Base-by-base conservation (phyloP, 139 green algal genomes). In the Chlorella sp. region DNA sequence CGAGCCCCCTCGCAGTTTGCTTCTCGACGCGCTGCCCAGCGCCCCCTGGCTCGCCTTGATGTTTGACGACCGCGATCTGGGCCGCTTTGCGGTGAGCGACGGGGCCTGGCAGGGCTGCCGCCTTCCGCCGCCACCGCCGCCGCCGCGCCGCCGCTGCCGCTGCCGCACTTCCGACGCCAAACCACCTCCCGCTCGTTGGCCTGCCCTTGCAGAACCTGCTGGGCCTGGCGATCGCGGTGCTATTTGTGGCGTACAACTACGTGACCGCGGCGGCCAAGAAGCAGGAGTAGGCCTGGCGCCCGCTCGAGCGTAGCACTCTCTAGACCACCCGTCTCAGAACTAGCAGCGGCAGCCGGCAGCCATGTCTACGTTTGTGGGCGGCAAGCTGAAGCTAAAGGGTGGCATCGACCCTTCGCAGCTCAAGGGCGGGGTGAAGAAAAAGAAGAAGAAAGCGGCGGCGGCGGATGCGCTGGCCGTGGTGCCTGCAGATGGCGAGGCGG, bases 371-470 rank as follows among this genome's bases (percentile, higher is more conserved):
- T 98, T 97, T 54, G 86, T 90, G 13, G 93, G 95, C 2, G 96
- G 96, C 69, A 93, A 94, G 78, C 92, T 98, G 41, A 98, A 98
- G 84, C 89, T 98, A 0, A 98, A 98, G 85, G 96, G 96, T 0
- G 93, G 85, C 14, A 84, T 90, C 16, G 32, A 85, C 2, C 70
- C 94, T 14, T 48, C 69, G 6, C 89, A 90, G 69, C 34, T 80
- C 56, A 87, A 86, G 16, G 84, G 84, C 13, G 92, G 88, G 14
- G 89, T 89, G 14, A 91, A 92, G 38, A 96, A 97, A 72, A 97
- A 96, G 86, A 96, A 95, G 86, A 98, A 96, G 87, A 96, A 96
- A 76, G 93, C 51, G 81, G 51, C 3, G 14, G 51, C 46, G 34
- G 73, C 68, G 44, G 84, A 73, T 1, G 62, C 60, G 32, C 28